A percentile compares a stretch with the other conserved stretches of the same genome.
Conservation (phyloP, 176 grass and related monocot species). For the Zea mays region Zm-B73-REFERENCE-NAM-5.0 NC_050097.1:115172001-115172500, state of each 20-base stretch:
- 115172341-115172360: constrained; percentile 65
- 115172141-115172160: constrained; percentile 80
- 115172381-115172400: constrained; percentile 74
- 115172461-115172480: neutral
- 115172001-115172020: constrained; percentile 13
- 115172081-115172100: too few species aligned
- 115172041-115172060: constrained; percentile 66
- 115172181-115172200: neutral
- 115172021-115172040: constrained; percentile 57
- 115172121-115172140: constrained; percentile 92
- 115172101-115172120: fast-evolving
- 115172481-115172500: neutral
- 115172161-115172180: constrained; percentile 22
- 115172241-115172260: neutral
- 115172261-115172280: constrained; percentile 34
- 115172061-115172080: constrained; percentile 37
- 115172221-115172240: constrained; percentile 35
- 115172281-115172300: constrained; percentile 49
- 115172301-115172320: constrained; percentile 31
- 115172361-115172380: constrained; percentile 69
- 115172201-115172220: constrained; percentile 35
- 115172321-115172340: neutral
- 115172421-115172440: constrained; percentile 33
- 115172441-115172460: neutral
- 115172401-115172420: constrained; percentile 44